These are phyloP conservation scores for Kondoa subrosea DNA, from an alignment of 768 basidiomycete species.

Conservation along the genomic window DNA sequence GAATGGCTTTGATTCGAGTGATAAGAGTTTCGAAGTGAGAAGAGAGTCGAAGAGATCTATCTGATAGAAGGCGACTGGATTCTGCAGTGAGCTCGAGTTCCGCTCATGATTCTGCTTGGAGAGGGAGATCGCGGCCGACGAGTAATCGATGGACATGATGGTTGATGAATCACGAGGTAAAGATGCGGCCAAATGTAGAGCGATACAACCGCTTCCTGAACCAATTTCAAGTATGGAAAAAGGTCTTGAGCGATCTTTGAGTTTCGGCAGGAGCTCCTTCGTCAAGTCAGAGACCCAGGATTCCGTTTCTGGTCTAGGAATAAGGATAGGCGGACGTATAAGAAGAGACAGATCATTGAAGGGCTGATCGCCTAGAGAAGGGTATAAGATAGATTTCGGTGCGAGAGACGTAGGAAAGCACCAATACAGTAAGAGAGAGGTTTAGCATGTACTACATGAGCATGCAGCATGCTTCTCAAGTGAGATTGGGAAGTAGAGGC, in stretches of 20 bases:
- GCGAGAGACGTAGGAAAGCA: neutral
- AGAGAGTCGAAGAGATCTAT: conserved; percentile 25
- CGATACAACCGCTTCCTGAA: conserved; percentile 83
- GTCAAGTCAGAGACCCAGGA: conserved; percentile 53
- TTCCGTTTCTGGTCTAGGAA: conserved; percentile 90
- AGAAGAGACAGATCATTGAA: conserved; percentile 11
- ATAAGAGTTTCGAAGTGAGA: neutral
- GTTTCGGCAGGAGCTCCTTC: conserved; percentile 22
- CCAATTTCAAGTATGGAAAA: conserved; percentile 62
- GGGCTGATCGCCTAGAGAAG: conserved; percentile 14
- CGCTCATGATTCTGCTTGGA: conserved; percentile 37
- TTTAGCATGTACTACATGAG: neutral
- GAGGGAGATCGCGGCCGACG: conserved; percentile 43
- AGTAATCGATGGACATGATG: conserved; percentile 36
- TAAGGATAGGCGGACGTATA: conserved; percentile 58
- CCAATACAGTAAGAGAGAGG: conserved; percentile 2
- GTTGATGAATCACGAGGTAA: conserved; percentile 34
- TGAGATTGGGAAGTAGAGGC: neutral
- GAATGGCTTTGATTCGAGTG: conserved; percentile 36
- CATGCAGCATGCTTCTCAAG: neutral
- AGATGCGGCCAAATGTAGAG: conserved; percentile 58
- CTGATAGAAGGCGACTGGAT: conserved; percentile 29
- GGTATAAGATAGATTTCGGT: neutral
- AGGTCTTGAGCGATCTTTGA: conserved; percentile 25
- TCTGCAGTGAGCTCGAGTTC: neutral